Base-by-base conservation (phyloP, 768 basidiomycete genomes). In the Suillus occidentalis region DNA sequence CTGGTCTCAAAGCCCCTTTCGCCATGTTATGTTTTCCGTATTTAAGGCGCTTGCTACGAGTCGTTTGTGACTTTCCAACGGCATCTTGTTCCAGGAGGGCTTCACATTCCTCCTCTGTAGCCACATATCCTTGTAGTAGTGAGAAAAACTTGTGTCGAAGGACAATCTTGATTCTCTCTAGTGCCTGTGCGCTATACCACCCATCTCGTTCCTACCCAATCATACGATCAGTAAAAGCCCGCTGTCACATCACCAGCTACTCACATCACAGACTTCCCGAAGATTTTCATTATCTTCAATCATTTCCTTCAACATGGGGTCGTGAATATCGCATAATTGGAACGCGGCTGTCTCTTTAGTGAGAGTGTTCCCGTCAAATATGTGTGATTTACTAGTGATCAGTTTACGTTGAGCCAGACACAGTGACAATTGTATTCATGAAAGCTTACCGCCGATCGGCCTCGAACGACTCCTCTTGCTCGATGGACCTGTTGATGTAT, bases 291-390 rank as follows among this genome's bases (percentile, higher is more conserved):
- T 82, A 64, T 90, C 87, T 66, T 90, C 84, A 60, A 99, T 92
- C 85, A 96, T 89, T 43, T 82, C 82, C 68, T 86, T 86, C 57
- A 97, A 77, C 84, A 95, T 89, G 7, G 89, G 87, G 73, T 99
- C 97, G 8, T 82, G 78, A 68, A 99, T 91, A 74, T 99, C 97
- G 75, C 92, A 92, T 7, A 99, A 82, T 75, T 99, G 97, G 78
- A 94, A 99, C 20, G 94, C 92, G 1, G 94, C 95, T 0, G 93
- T 91, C 75, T 97, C 92, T 69, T 90, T 89, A 53, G 89, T 87
- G 55, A 94, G 76, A 8, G 85, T 85, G 64, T 86, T 73, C 0
- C 97, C 97, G 73, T 99, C 94, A 69, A 99, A 99, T 39, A 95
- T 84, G 74, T 99, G 94, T 0, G 90, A 90, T 69, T 81, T 82